These are phyloP conservation scores for Globisporangium nagaii DNA, from an alignment of 352 stramenopile species.

Conservation along the genomic window DNA sequence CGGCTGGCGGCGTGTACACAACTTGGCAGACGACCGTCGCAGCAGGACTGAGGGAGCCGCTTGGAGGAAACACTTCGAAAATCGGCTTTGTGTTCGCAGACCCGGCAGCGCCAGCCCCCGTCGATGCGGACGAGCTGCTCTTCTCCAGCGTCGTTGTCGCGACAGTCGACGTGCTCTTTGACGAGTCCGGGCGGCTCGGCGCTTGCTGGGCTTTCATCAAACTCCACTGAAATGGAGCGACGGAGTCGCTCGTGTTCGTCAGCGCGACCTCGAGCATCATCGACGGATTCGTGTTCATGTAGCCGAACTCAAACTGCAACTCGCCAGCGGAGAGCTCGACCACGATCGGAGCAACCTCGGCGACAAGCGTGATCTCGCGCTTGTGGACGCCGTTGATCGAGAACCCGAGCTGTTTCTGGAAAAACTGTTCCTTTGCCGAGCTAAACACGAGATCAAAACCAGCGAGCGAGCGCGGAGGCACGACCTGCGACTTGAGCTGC, in stretches of 20 bases:
- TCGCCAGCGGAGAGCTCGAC: constrained; percentile 54
- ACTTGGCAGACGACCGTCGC: constrained; percentile 40
- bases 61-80: constrained; percentile 50
- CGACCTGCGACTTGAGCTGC: constrained; percentile 66
- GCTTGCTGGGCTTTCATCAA: constrained; percentile 10
- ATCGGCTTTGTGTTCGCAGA: constrained; percentile 10
- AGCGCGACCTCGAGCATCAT: constrained; percentile 66
- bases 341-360: constrained; percentile 88
- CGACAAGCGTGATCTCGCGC: constrained; percentile 79
- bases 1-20: constrained; percentile 39
- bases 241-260: constrained; percentile 89
- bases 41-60: constrained; percentile 26
- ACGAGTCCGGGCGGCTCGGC: constrained; percentile 38
- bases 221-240: constrained; percentile 83
- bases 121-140: background rate
- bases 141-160: constrained; percentile 20
- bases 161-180: constrained; percentile 45
- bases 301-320: constrained; percentile 78
- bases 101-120: background rate
- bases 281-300: constrained; percentile 34
- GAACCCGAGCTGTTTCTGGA: constrained; percentile 77
- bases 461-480: constrained; percentile 67
- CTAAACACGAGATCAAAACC: constrained; percentile 91
- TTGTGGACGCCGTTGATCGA: constrained; percentile 83
- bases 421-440: constrained; percentile 74